Base-by-base conservation (phyloP, 2,329 filamentous ascomycete species). In the Penicillium fuscoglaucum region DNA sequence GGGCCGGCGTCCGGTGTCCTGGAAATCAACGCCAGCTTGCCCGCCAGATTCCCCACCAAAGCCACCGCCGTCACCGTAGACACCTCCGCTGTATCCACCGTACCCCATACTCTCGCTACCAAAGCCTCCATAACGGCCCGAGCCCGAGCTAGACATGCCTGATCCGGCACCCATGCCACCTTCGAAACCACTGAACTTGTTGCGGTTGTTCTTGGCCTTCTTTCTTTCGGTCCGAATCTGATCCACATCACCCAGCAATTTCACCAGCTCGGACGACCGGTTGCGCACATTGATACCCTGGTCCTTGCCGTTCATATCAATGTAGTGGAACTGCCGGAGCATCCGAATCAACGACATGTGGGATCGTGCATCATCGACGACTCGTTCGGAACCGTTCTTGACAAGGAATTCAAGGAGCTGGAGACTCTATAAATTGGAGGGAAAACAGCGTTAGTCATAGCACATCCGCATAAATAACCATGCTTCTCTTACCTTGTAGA, bases 251-350 rank as follows among this genome's bases (percentile, higher is more conserved):
- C 90, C 83, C 49, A 99, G 82, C n/a, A 99, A 85, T 63, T 99
- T 96, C 13, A 91, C 90, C 51, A 99, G 82, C 79, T 99, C 95
- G 78, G 97, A 97, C 66, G 95, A 92, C 65, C 95, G 86, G 79
- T 98, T 98, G 66, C 95, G 89, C 59, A 99, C 95, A 72, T 99
- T 99, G 76, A 99, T 87, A 61, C 95, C 95, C 77, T 99, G 95
- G 73, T 99, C 95, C 77, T 99, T 99, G 75, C 95, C 95, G 76
- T 98, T 98, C 73, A 86, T 83, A 72, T 99, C 86, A 76, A 99
- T 98, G 78, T 83, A 99, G 79, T 99, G 95, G 78, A 99, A 99
- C 75, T 99, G 95, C 58, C 93, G 90, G 56, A 99, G 85, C 95
- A 99, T 99, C 79, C 97, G 96, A 60, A 99, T 84, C 10, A 98